phyloP scores from a whole-genome alignment of 495 filamentous ascomycete genomes.

The Podospora anserina region DNA sequence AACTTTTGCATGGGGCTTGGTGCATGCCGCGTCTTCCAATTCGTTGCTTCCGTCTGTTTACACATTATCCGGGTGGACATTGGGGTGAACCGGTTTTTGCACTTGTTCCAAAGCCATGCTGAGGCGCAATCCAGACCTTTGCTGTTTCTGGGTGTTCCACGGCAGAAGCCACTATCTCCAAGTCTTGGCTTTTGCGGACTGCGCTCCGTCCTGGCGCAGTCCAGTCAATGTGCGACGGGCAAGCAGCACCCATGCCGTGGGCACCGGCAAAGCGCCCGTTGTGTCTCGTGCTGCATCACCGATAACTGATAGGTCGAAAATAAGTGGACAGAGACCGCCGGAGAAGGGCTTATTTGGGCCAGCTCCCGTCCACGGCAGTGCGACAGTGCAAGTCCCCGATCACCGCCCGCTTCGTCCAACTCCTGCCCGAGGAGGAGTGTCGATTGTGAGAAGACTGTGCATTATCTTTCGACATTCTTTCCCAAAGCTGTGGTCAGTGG shows the following conservation, averaged over 20 bases:
- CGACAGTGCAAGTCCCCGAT: constrained; percentile 1
- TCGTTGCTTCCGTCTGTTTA: neutral
- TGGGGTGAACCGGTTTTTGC: neutral
- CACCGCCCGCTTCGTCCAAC: neutral
- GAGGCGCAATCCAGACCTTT: neutral
- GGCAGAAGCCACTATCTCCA: neutral
- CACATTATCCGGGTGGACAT: neutral
- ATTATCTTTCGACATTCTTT: neutral
- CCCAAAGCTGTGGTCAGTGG: neutral
- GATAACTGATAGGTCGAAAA: neutral
- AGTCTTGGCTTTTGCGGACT: neutral
- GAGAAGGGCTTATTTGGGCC: neutral
- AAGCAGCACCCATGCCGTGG: no score
- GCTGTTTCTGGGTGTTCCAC: neutral
- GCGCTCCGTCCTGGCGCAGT: neutral
- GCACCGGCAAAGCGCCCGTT: neutral
- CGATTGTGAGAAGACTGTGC: neutral
- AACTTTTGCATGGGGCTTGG: neutral
- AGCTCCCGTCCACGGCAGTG: neutral
- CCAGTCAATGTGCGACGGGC: neutral
- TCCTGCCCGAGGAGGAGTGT: neutral
- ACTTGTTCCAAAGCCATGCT: neutral
- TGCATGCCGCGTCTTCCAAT: constrained; percentile 1
- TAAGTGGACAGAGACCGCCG: neutral
- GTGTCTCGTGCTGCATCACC: neutral